phyloP scores from a whole-genome alignment of 2,329 filamentous ascomycete genomes.

The Zymoseptoria ardabiliae region DNA sequence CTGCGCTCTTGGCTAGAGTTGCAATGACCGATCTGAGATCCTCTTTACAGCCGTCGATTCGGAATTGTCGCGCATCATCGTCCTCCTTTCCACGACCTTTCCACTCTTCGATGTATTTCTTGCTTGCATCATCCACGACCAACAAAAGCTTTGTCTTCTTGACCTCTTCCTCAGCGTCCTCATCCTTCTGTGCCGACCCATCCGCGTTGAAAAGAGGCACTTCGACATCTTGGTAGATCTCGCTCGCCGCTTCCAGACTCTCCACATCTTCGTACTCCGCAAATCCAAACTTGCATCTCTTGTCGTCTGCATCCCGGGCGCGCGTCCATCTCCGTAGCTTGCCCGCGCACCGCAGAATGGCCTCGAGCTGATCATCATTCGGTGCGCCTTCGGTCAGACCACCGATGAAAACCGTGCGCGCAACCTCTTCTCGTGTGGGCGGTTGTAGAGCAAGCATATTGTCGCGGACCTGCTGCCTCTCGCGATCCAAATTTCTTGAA shows the following conservation, averaged over 20 bases:
- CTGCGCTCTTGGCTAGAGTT: constrained; percentile 63
- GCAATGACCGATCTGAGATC: constrained; percentile 62
- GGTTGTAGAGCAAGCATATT: constrained; percentile 52
- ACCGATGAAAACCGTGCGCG: constrained; percentile 83
- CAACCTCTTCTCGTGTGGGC: constrained; percentile 81
- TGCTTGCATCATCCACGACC: constrained; percentile 72
- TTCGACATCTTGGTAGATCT: constrained; percentile 73
- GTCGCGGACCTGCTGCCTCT: constrained; percentile 25
- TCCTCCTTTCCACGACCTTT: constrained; percentile 60
- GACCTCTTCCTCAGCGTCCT: constrained; percentile 33
- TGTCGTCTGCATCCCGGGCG: constrained; percentile 68
- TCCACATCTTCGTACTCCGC: constrained; percentile 91
- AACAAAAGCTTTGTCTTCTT: constrained; percentile 34
- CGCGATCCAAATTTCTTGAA: constrained; percentile 53
- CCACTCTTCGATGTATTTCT: constrained; percentile 79
- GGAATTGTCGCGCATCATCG: constrained; percentile 54
- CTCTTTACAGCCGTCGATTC: constrained; percentile 61
- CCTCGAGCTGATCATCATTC: constrained; percentile 71
- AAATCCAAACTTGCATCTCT: constrained; percentile 84
- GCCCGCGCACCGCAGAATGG: constrained; percentile 68
- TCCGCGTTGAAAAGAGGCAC: constrained; percentile 60
- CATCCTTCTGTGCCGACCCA: constrained; percentile 37
- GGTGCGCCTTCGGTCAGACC: constrained; percentile 73
- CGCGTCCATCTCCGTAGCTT: constrained; percentile 75
- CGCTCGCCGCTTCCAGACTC: constrained; percentile 75